Base-by-base conservation (phyloP, 2,329 filamentous ascomycete species). In the Dactylonectria macrodidyma region DNA sequence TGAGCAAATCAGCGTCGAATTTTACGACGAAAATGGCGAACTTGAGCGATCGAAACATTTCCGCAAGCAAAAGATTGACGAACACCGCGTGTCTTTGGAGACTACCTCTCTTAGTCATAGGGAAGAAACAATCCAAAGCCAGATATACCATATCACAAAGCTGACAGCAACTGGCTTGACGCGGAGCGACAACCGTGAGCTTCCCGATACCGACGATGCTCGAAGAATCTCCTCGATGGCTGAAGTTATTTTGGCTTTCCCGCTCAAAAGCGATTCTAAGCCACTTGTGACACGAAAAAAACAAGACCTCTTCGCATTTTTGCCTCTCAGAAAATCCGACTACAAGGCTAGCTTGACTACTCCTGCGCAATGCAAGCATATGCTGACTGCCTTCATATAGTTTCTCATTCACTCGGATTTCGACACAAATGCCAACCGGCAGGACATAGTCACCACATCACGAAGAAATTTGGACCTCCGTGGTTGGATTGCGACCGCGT, bases 361-460 rank as follows among this genome's bases (percentile, higher is more conserved):
- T 36, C 3, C 34, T 22, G 14, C 22, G 48, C 26, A 56, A 36
- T 12, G 36, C 22, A 36, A 65, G 16, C 2, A 5, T 5, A 5
- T 5, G 1, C 62, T 68, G 19, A 71, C n/a, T 8, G 3, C 46
- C n/a, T n/a, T n/a, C n/a, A n/a, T 7, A 11, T 55, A 74, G 72
- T 74, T 73, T 12, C 59, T 70, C 3, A 73, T 74, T n/a, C 65
- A 74, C 1, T 68, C 68, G 0, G 71, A 74, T 24, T 74, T 74
- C 2, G 68, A 70, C 8, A 66, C 68, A 1, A 67, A 67, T 19
- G 64, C 62, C 24, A 68, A 62, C 3, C 68, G 70, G 4, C 52
- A 73, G 24, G 59, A 65, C 16, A 70, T 74, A 7, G 56, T 68
- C 2, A 65, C 63, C 3, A 70, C 68, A 1, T 66, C 68, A 1